These are phyloP conservation scores for Piper betle DNA, from an alignment of 164 flowering plant species.

Conservation along the genomic window DNA sequence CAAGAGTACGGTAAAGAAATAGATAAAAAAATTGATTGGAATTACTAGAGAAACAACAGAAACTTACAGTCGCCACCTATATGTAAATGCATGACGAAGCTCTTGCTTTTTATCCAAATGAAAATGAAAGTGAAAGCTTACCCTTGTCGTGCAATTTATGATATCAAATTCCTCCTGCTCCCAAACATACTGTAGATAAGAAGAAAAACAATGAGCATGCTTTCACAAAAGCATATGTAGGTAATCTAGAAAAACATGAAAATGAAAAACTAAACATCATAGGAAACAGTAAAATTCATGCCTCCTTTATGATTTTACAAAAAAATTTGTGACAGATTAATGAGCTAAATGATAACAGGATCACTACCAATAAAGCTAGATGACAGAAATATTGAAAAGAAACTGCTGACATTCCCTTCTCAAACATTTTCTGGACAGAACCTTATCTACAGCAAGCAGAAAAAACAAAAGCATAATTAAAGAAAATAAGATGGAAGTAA, in stretches of 20 bases:
- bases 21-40: background rate
- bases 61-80: slow-evolving; percentile 94
- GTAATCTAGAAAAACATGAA: background rate
- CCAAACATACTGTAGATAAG: slow-evolving; percentile 60
- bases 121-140: slow-evolving; percentile 82
- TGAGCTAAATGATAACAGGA: background rate
- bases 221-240: background rate
- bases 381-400: background rate
- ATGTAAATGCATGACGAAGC: slow-evolving; percentile 82
- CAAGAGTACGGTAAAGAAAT: background rate
- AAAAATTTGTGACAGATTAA: background rate
- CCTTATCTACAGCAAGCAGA: background rate
- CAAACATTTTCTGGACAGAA: background rate
- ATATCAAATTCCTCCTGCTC: slow-evolving; percentile 94
- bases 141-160: slow-evolving; percentile 70
- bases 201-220: background rate
- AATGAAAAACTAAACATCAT: background rate
- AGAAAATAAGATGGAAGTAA: no score
- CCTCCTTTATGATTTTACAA: background rate
- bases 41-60: background rate
- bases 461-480: no score
- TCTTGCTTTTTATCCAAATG: slow-evolving; percentile 55
- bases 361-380: background rate
- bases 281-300: background rate
- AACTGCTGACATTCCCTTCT: background rate